A percentile compares a stretch with the other conserved stretches of the same genome.
Evolutionary conservation across 495 filamentous ascomycete genomes (phyloP).

Genomic region (Aspergillus indologenus): DNA sequence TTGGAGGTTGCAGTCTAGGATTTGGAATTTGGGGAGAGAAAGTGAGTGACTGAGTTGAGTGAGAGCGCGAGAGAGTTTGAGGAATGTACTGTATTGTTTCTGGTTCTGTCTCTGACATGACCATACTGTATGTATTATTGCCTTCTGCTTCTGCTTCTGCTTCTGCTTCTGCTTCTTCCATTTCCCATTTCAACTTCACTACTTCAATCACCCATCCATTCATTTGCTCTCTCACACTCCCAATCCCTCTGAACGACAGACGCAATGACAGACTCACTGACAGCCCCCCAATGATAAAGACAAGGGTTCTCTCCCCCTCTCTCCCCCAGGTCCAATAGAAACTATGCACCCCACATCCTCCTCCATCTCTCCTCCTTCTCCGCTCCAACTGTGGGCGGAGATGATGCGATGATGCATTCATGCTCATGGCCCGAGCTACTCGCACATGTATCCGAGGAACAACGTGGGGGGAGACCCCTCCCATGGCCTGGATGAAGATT

Average conservation of each 20-base stretch:
- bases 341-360: neutral
- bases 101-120: neutral
- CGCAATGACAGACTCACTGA: no score
- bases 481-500: neutral
- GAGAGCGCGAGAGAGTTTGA: no score
- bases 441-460: neutral
- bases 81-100: neutral
- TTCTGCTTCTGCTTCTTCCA: neutral
- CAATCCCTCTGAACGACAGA: no score
- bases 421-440: neutral
- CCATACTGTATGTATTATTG: neutral
- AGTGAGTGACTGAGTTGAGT: neutral
- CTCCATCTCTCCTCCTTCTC: neutral
- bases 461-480: neutral
- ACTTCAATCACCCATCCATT: neutral
- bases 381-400: neutral
- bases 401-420: no score
- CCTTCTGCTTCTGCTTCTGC: neutral
- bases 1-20: neutral
- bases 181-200: neutral
- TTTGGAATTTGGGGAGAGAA: neutral
- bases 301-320: no score
- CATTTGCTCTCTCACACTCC: neutral
- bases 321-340: no score
- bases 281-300: no score